Percentiles rank a stretch among this genome's conserved stretches.
These are phyloP conservation scores for Trichoderma brevicompactum DNA, from an alignment of 2,329 filamentous ascomycete species.

Conservation along the genomic window DNA sequence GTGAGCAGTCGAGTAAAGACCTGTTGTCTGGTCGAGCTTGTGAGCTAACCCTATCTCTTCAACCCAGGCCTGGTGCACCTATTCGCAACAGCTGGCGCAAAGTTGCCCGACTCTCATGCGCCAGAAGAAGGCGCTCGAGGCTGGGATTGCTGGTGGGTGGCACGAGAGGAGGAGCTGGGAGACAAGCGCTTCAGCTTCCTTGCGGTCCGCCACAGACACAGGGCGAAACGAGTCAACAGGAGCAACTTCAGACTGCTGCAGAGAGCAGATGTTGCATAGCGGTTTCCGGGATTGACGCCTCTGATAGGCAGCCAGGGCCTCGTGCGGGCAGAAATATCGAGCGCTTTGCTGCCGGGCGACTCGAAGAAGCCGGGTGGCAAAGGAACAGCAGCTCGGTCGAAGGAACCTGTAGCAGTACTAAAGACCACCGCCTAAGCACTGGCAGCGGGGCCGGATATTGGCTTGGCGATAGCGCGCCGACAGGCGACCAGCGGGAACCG, in stretches of 20 bases:
- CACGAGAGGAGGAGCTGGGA: constrained; percentile 14
- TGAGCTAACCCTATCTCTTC: not conserved
- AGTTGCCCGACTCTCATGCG: not conserved
- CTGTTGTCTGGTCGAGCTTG: not conserved
- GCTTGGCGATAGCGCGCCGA: not conserved
- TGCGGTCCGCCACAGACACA: constrained; percentile 13
- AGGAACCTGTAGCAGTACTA: no score
- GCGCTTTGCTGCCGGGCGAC: constrained; percentile 14
- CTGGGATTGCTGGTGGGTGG: not conserved
- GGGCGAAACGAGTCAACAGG: constrained; percentile 1
- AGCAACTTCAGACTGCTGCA: constrained; percentile 22
- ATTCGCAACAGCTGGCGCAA: not conserved
- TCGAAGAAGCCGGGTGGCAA: constrained; percentile 26
- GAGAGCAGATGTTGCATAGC: constrained; percentile 15
- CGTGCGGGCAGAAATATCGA: not conserved
- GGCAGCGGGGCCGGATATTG: constrained; percentile 7
- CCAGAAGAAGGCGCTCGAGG: not conserved
- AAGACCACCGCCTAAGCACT: not conserved
- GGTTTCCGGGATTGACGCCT: constrained; percentile 15
- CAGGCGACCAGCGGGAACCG: no score
- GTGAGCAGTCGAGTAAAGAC: not conserved
- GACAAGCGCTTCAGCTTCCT: constrained; percentile 15
- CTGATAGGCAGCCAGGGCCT: constrained; percentile 16
- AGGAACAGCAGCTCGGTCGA: constrained; percentile 8
- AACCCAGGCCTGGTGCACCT: not conserved